A percentile compares a stretch with the other conserved stretches of the same genome.
Evolutionary conservation across 2,329 filamentous ascomycete species (phyloP).

Genomic region (Falciphora oryzae): DNA sequence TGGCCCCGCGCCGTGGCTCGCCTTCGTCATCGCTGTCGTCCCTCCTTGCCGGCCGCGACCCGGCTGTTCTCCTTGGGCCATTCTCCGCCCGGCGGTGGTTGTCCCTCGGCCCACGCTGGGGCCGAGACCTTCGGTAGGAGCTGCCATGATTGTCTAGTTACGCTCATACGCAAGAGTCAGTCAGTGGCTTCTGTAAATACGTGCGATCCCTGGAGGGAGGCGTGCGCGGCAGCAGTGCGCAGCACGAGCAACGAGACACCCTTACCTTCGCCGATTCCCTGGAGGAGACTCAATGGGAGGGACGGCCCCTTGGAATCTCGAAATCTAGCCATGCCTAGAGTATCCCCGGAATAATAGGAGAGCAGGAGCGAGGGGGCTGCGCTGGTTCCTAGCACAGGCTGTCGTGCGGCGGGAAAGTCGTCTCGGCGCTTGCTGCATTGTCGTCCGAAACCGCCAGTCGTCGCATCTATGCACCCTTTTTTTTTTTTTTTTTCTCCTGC

Average conservation of each 20-base stretch:
- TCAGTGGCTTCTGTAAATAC: neutral
- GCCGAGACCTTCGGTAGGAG: neutral
- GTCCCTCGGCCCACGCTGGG: constrained; percentile 41
- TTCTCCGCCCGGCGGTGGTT: constrained; percentile 63
- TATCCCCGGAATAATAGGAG: neutral
- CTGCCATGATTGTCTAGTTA: neutral
- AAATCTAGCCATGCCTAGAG: constrained; percentile 16
- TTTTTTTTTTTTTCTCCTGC: neutral
- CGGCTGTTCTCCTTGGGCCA: constrained; percentile 29
- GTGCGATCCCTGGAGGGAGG: neutral
- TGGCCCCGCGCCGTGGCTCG: neutral
- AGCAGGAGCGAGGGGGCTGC: neutral
- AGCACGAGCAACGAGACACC: neutral
- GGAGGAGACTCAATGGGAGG: constrained; percentile 37
- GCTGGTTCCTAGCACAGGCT: neutral
- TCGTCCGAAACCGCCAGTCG: neutral
- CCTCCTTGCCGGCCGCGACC: neutral
- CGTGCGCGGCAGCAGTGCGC: too few relatives aligned
- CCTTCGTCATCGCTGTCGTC: neutral
- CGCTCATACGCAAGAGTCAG: neutral
- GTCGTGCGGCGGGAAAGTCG: neutral
- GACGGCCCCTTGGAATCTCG: constrained; percentile 28
- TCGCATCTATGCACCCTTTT: neutral
- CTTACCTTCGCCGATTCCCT: constrained; percentile 31
- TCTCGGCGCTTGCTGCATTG: neutral